phyloP scores from a whole-genome alignment of 768 basidiomycete genomes.

The Boletellus ananiceps region DNA sequence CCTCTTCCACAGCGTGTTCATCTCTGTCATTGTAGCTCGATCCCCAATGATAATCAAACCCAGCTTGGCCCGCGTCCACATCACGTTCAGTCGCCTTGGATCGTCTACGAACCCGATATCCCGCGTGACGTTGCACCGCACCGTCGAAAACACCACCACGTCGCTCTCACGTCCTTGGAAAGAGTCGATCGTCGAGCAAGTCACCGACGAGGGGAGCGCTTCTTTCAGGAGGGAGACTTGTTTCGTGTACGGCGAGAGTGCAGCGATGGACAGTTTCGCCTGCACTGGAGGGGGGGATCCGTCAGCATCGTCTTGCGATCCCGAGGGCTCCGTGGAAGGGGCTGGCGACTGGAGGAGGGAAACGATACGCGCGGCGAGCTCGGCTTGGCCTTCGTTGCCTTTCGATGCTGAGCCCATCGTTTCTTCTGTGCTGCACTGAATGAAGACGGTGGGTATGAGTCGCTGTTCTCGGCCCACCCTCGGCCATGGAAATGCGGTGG shows the following conservation, averaged over 20 bases:
- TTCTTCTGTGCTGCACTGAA: slow-evolving; percentile 55
- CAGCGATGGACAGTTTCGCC: slow-evolving; percentile 11
- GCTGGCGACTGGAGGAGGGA: slow-evolving; percentile 32
- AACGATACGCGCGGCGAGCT: slow-evolving; percentile 45
- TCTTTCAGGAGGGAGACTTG: slow-evolving; percentile 47
- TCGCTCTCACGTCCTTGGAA: slow-evolving; percentile 71
- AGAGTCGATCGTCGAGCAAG: slow-evolving; percentile 31
- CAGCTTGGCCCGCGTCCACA: slow-evolving; percentile 62
- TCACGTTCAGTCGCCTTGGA: slow-evolving; percentile 56
- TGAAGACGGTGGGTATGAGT: slow-evolving; percentile 51
- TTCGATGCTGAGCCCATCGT: slow-evolving; percentile 57
- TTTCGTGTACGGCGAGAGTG: slow-evolving; percentile 55
- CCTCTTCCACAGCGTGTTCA: slow-evolving; percentile 47
- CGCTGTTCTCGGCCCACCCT: slow-evolving; percentile 16
- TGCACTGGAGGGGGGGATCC: slow-evolving; percentile 1
- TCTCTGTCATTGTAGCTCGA: slow-evolving; percentile 41
- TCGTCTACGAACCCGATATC: slow-evolving; percentile 66
- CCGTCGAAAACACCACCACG: slow-evolving; percentile 60
- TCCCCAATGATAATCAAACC: slow-evolving; percentile 62
- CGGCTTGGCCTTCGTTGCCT: slow-evolving; percentile 55
- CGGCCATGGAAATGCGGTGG: slow-evolving; percentile 58
- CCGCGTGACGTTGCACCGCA: slow-evolving; percentile 52
- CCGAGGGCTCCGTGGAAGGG: not conserved
- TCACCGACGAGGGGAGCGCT: slow-evolving; percentile 26
- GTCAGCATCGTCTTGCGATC: not conserved